Percentiles rank a stretch among this genome's conserved stretches.
Evolutionary conservation across 1,284 basidiomycete species (phyloP).

Genomic region (Erythrobasidium hasegawianum): DNA sequence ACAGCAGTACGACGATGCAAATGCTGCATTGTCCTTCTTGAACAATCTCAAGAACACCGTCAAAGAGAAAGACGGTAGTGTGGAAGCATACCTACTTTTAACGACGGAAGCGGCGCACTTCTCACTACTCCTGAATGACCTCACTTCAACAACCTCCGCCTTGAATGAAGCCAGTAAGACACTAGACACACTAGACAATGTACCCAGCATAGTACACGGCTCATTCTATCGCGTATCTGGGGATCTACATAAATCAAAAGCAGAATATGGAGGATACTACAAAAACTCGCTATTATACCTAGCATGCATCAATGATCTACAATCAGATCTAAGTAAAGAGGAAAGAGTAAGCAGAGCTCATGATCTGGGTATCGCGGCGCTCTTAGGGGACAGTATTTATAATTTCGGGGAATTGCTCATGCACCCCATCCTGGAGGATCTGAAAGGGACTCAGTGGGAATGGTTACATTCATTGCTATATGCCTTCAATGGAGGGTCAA

Average conservation of each 20-base stretch:
- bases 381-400: conserved; percentile 93
- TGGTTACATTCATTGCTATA: conserved; percentile 91
- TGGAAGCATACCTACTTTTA: conserved; percentile 59
- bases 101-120: conserved; percentile 51
- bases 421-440: conserved; percentile 87
- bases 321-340: conserved; percentile 70
- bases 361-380: conserved; percentile 85
- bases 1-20: conserved; percentile 78
- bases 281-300: conserved; percentile 91
- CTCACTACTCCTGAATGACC: conserved; percentile 69
- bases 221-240: conserved; percentile 92
- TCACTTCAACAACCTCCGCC: conserved; percentile 79
- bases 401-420: conserved; percentile 98
- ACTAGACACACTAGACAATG: conserved; percentile 73
- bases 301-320: conserved; percentile 68
- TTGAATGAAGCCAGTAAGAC: conserved; percentile 81
- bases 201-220: conserved; percentile 81
- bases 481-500: conserved; percentile 95
- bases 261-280: conserved; percentile 95
- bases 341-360: conserved; percentile 80
- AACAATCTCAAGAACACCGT: conserved; percentile 57
- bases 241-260: conserved; percentile 96
- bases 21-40: conserved; percentile 73
- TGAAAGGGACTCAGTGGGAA: conserved; percentile 74
- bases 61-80: conserved; percentile 45